Evolutionary conservation across 2,329 filamentous ascomycete genomes (phyloP).

Genomic region (Achaetomium macrosporum): DNA sequence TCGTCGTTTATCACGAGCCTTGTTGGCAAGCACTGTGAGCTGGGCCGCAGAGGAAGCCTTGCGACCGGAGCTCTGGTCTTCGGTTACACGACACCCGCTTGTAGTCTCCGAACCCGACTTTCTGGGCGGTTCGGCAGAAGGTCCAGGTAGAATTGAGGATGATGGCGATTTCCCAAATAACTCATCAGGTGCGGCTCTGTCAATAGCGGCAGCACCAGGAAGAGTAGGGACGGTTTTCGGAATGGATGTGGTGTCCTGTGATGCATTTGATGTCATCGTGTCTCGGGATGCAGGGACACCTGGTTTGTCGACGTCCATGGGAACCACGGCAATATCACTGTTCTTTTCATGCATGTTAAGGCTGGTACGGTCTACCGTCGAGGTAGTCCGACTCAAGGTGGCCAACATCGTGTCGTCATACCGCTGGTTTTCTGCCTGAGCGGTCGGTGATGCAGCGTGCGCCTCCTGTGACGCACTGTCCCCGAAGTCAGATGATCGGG

Average conservation of each 20-base stretch:
- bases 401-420: too few relatives aligned
- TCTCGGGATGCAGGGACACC: not conserved
- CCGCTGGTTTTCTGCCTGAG: too few relatives aligned
- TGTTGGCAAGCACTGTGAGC: conserved; percentile 27
- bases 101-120: not conserved
- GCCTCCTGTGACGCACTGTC: too few relatives aligned
- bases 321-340: not conserved
- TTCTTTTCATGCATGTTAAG: not conserved
- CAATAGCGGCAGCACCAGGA: not conserved
- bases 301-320: conserved; percentile 16
- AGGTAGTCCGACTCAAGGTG: too few relatives aligned
- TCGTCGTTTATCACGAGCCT: conserved; percentile 53
- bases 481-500: too few relatives aligned
- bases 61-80: not conserved
- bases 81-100: not conserved
- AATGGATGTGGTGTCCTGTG: too few relatives aligned
- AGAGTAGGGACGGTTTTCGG: not conserved
- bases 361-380: too few relatives aligned
- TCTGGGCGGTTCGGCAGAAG: not conserved
- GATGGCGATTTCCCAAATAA: not conserved
- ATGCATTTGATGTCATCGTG: not conserved
- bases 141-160: not conserved
- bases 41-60: conserved; percentile 13
- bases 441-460: too few relatives aligned
- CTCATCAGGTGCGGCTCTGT: not conserved